Evolutionary conservation across 208 protist genomes (phyloP).

Genomic region (Acanthamoeba culbertsoni): DNA sequence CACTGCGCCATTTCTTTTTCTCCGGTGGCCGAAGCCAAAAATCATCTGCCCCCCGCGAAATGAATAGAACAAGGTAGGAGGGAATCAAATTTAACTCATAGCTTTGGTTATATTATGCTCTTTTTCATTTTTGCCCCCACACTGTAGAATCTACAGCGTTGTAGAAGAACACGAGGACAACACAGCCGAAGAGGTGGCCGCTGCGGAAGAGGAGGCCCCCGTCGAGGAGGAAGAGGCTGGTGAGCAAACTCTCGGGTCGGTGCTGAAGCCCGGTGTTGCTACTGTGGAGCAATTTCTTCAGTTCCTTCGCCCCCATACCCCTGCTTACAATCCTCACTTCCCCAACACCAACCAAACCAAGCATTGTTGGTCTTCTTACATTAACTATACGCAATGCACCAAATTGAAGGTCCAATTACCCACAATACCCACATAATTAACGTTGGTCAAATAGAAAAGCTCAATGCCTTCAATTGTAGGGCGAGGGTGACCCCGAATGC

Average conservation of each 20-base stretch:
- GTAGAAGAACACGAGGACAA: not conserved
- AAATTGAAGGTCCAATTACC: slow-evolving; percentile 41
- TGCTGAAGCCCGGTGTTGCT: not conserved
- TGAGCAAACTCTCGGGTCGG: not conserved
- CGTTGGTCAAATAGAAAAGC: not conserved
- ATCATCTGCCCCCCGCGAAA: too few relatives aligned
- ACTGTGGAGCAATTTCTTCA: not conserved
- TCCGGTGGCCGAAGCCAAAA: too few relatives aligned
- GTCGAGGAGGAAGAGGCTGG: not conserved
- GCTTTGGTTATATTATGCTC: not conserved
- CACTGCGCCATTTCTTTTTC: too few relatives aligned
- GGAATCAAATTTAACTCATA: not conserved
- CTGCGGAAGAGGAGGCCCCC: not conserved
- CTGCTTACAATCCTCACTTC: slow-evolving; percentile 69
- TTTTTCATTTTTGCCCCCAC: not conserved
- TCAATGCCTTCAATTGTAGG: not conserved
- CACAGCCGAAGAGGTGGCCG: not conserved
- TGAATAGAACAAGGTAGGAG: not conserved
- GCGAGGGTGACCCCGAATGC: not conserved
- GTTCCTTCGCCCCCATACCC: not conserved
- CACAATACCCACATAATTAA: not conserved
- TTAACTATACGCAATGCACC: slow-evolving; percentile 65
- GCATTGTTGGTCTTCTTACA: slow-evolving; percentile 68
- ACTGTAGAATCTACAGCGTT: not conserved
- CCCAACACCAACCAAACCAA: slow-evolving; percentile 71